These are phyloP conservation scores for Tolypocladium album DNA, from an alignment of 2,329 filamentous ascomycete species.

Conservation along the genomic window DNA sequence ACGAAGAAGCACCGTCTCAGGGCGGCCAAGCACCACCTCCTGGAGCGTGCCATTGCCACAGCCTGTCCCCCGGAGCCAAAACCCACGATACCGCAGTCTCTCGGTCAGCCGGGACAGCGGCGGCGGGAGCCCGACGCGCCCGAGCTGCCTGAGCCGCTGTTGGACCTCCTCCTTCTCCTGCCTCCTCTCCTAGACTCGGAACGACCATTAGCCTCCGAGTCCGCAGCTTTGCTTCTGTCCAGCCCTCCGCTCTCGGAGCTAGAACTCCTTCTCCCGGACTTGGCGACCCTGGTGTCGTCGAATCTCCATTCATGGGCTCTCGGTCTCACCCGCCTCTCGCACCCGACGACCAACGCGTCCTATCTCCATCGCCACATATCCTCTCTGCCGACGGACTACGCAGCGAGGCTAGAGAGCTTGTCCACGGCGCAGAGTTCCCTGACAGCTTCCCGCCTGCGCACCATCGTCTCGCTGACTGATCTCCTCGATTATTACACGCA, in stretches of 20 bases:
- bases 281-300: conserved; percentile 36
- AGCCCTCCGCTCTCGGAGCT: conserved; percentile 39
- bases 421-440: conserved; percentile 20
- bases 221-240: conserved; percentile 33
- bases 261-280: conserved; percentile 32
- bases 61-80: conserved; percentile 22
- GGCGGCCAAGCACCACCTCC: conserved; percentile 37
- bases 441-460: conserved; percentile 24
- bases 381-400: conserved; percentile 29
- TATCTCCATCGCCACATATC: conserved; percentile 48
- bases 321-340: conserved; percentile 34
- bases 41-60: conserved; percentile 38
- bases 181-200: conserved; percentile 33
- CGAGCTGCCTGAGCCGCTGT: conserved; percentile 30
- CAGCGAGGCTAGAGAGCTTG: conserved; percentile 23
- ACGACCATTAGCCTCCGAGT: conserved; percentile 22
- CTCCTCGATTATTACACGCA: conserved; percentile 30
- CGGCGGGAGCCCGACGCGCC: conserved; percentile 6
- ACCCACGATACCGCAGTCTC: conserved; percentile 2
- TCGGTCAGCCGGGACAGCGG: conserved; percentile 1
- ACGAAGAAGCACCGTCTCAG: conserved; percentile 36
- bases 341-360: conserved; percentile 40
- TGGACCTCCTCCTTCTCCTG: conserved; percentile 45
- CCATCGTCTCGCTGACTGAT: conserved; percentile 22
- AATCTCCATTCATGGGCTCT: conserved; percentile 39